Base-by-base conservation (phyloP, 1,284 basidiomycete genomes). In the Megacollybia platyphylla region DNA sequence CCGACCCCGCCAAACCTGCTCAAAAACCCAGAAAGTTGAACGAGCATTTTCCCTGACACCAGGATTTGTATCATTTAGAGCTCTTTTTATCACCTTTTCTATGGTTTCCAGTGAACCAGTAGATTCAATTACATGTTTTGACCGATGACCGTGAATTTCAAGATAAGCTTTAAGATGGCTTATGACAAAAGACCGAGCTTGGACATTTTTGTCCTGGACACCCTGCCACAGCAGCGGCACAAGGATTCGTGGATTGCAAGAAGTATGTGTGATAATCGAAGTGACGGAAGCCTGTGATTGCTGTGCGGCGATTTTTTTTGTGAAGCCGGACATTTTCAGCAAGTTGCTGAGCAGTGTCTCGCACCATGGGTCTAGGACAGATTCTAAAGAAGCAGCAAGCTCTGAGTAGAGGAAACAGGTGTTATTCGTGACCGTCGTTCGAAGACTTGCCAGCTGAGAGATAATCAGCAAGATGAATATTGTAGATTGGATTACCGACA, bases 301-400 rank as follows among this genome's bases (percentile, higher is more conserved):
- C 44, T 88, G 81, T 8, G 87, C 90, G 28, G 84, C 78, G 38
- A 97, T 81, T 58, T 92, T 96, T 64, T 99, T 99, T n/a, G 94
- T 97, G 46, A 89, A 81, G 5, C 81, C 82, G 20, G 88, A 81
- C 88, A 98, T 88, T 50, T 79, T 79, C 28, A 93, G 69, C 5
- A 96, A 72, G 48, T 84, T 73, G 7, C 75, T 72, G 42, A 93
- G 67, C 3, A 97, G 58, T 0, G 68, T 58, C 43, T 97, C 93
- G 52, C 79, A 81, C 49, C 83, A 78, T 0, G 77, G 78, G 58
- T 96, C 89, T 28, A 92, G 65, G 10, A 68, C 63, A 4, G 74
- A 54, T n/a, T 82, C 82, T 10, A 97, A 72, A 13, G 76, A 62
- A 34, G 68, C 56, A 17, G 81, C 77, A 17, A 97, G 68, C 52